These are phyloP conservation scores for Cordia subcordata DNA, from an alignment of 257 asterid species.

Conservation along the genomic window DNA sequence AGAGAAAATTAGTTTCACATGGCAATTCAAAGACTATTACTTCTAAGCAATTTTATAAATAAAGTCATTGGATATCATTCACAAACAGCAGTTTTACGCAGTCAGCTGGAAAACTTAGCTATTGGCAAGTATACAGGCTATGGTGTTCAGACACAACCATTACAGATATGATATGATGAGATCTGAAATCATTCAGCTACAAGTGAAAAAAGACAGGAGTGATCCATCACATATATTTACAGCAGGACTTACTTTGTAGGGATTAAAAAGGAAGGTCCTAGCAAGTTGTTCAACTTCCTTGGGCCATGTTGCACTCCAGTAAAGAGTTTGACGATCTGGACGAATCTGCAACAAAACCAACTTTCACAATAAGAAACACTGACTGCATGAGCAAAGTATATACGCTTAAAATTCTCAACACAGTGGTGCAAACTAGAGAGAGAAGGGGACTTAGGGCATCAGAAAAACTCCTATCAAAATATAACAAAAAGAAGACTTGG, in stretches of 20 bases:
- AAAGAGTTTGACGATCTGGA: conserved; percentile 95
- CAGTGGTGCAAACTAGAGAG: too few relatives aligned
- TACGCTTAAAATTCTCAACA: neutral
- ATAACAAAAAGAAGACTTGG: too few relatives aligned
- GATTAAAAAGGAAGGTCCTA: conserved; percentile 57
- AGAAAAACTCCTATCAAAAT: too few relatives aligned
- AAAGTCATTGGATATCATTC: too few relatives aligned
- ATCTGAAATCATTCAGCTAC: neutral
- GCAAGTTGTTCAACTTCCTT: conserved; percentile 99
- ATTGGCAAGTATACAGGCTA: too few relatives aligned
- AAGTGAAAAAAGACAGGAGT: too few relatives aligned
- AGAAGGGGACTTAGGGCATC: too few relatives aligned
- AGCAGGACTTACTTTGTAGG: conserved; percentile 64
- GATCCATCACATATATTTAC: neutral
- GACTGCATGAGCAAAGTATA: neutral
- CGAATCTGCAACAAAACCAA: conserved; percentile 60
- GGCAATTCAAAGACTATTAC: neutral
- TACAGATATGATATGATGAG: neutral
- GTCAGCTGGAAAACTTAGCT: too few relatives aligned
- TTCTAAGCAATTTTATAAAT: too few relatives aligned
- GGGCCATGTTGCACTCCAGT: conserved; percentile 99
- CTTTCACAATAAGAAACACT: neutral
- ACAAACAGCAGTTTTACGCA: too few relatives aligned
- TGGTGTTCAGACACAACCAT: too few relatives aligned
- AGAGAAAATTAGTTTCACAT: neutral